These are phyloP conservation scores for Boletus rubroflammeus DNA, from an alignment of 768 basidiomycete species.

Conservation along the genomic window DNA sequence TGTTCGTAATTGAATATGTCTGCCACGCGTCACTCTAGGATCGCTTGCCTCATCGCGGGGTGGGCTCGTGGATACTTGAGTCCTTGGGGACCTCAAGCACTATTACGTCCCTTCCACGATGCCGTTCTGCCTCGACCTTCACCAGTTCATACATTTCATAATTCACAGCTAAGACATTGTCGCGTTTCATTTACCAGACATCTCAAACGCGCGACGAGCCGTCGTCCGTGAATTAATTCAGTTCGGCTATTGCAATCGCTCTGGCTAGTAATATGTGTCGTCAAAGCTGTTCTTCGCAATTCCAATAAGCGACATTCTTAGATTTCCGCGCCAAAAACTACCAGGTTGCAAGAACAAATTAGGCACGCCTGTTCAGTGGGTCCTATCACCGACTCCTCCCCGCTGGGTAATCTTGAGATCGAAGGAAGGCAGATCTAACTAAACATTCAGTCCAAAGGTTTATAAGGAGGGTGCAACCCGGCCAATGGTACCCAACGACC, in stretches of 20 bases:
- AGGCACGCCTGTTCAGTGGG: constrained; percentile 26
- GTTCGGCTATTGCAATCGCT: constrained; percentile 30
- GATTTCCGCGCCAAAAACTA: constrained; percentile 27
- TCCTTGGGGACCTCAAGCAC: constrained; percentile 23
- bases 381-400: constrained; percentile 34
- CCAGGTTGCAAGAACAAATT: constrained; percentile 26
- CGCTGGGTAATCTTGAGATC: constrained; percentile 25
- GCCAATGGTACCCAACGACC: constrained; percentile 20
- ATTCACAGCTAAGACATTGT: constrained; percentile 28
- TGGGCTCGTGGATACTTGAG: constrained; percentile 14
- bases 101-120: constrained; percentile 30
- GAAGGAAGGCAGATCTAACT: constrained; percentile 8
- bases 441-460: constrained; percentile 5
- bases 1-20: constrained; percentile 21
- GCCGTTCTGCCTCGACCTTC: constrained; percentile 24
- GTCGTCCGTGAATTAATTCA: constrained; percentile 33
- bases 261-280: constrained; percentile 28
- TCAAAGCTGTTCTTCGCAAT: constrained; percentile 25
- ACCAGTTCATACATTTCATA: constrained; percentile 26
- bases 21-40: constrained; percentile 24
- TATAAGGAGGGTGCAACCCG: constrained; percentile 23
- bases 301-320: constrained; percentile 31
- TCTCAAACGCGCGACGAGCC: constrained; percentile 30
- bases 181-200: constrained; percentile 29
- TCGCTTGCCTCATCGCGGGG: constrained; percentile 24